Evolutionary conservation across 208 protist genomes (phyloP).

Genomic region (Acanthamoeba castellanii): DNA sequence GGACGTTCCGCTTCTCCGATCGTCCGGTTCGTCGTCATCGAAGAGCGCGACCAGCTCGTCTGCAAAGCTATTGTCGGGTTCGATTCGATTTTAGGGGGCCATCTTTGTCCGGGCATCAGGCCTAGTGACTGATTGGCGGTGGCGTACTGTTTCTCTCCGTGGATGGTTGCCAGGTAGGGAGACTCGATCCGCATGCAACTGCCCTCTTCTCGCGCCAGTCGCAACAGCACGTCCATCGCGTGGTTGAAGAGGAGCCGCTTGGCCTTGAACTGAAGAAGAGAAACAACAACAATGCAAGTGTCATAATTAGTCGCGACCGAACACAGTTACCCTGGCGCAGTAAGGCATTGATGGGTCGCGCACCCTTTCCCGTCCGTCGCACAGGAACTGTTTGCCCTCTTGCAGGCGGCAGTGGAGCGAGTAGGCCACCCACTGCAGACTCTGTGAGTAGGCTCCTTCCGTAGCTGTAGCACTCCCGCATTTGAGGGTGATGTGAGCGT

Average conservation of each 20-base stretch:
- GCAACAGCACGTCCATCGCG: background rate
- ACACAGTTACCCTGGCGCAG: too few species aligned
- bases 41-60: conserved; percentile 13
- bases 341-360: background rate
- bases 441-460: background rate
- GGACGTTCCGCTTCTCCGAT: background rate
- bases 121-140: too few species aligned
- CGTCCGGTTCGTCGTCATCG: background rate
- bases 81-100: background rate
- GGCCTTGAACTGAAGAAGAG: background rate
- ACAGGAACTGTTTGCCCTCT: background rate
- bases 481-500: background rate
- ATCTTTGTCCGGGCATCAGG: background rate
- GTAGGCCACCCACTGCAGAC: conserved; percentile 26
- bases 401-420: background rate
- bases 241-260: background rate
- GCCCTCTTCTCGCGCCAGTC: background rate
- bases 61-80: background rate
- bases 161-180: background rate
- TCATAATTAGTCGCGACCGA: too few species aligned
- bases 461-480: background rate
- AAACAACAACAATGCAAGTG: background rate
- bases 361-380: background rate
- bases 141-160: background rate
- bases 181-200: background rate